These are phyloP conservation scores for Gryganskiella cystojenkinii DNA, from an alignment of 192 early-diverging fungal genomes.

Conservation along the genomic window DNA sequence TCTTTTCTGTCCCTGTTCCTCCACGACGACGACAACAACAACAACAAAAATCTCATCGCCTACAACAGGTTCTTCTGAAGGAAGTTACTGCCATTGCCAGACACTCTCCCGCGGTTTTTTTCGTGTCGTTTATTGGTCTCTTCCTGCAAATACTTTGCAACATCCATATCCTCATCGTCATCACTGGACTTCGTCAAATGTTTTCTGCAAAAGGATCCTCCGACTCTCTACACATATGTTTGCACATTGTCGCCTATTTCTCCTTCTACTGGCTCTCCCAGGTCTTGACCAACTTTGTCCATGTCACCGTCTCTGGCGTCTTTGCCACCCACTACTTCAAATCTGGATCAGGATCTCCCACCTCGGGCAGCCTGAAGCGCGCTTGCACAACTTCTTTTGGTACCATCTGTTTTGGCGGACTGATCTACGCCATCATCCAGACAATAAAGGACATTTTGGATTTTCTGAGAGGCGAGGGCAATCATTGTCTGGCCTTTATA, in stretches of 20 bases:
- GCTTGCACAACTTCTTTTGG: conserved; percentile 83
- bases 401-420: conserved; percentile 78
- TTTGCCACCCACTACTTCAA: conserved; percentile 84
- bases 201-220: conserved; percentile 19
- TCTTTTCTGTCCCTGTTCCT: neutral
- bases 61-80: conserved; percentile 63
- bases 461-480: conserved; percentile 30
- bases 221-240: conserved; percentile 54
- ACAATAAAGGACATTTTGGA: conserved; percentile 59
- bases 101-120: conserved; percentile 71
- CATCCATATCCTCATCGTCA: conserved; percentile 66
- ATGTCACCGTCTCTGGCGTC: conserved; percentile 77
- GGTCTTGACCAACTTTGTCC: conserved; percentile 54
- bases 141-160: conserved; percentile 62
- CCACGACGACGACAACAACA: neutral
- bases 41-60: neutral
- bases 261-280: conserved; percentile 46
- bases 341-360: conserved; percentile 52
- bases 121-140: conserved; percentile 70
- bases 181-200: conserved; percentile 61
- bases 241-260: conserved; percentile 20
- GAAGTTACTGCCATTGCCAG: conserved; percentile 73
- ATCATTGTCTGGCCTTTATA: conserved; percentile 14
- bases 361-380: conserved; percentile 77
- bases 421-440: conserved; percentile 63